A percentile compares a stretch with the other conserved stretches of the same genome.
phyloP scores from a whole-genome alignment of 2,329 filamentous ascomycete genomes.

The Colletotrichum lini region DNA sequence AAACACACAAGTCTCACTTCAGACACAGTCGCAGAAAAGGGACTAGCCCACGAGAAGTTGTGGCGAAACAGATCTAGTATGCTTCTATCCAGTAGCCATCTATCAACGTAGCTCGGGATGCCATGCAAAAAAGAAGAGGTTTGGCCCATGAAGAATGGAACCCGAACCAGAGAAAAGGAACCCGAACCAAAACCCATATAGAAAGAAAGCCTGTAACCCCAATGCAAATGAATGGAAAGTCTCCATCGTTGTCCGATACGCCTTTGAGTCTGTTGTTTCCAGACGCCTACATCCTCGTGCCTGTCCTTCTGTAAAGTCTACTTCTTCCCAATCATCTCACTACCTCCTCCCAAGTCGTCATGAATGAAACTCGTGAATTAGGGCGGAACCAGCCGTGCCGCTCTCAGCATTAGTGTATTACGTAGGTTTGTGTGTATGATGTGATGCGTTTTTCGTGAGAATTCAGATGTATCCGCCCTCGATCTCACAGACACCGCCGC shows the following conservation, averaged over 20 bases:
- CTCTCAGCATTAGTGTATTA: constrained; percentile 40
- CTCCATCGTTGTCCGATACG: constrained; percentile 19
- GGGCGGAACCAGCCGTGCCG: constrained; percentile 40
- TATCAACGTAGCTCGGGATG: constrained; percentile 33
- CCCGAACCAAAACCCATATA: background rate
- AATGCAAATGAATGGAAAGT: constrained; percentile 27
- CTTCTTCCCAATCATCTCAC: background rate
- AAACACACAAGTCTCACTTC: no score
- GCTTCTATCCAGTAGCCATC: constrained; percentile 39
- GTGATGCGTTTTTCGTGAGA: constrained; percentile 1
- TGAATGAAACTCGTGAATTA: constrained; percentile 29
- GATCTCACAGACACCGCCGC: constrained; percentile 45
- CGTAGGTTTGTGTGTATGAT: constrained; percentile 4
- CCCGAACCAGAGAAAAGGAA: background rate
- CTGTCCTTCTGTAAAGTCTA: constrained; percentile 24
- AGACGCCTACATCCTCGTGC: background rate
- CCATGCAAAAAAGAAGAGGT: constrained; percentile 27
- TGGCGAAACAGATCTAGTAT: constrained; percentile 36
- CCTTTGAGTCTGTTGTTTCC: constrained; percentile 21
- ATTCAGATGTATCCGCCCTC: constrained; percentile 53
- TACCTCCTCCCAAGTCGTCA: constrained; percentile 6
- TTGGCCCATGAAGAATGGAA: constrained; percentile 3
- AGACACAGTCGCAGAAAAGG: background rate
- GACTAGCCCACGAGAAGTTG: background rate
- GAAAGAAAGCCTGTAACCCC: constrained; percentile 6